These are phyloP conservation scores for Panicum miliaceum DNA, from an alignment of 176 grass and related monocot genomes.

Conservation along the genomic window DNA sequence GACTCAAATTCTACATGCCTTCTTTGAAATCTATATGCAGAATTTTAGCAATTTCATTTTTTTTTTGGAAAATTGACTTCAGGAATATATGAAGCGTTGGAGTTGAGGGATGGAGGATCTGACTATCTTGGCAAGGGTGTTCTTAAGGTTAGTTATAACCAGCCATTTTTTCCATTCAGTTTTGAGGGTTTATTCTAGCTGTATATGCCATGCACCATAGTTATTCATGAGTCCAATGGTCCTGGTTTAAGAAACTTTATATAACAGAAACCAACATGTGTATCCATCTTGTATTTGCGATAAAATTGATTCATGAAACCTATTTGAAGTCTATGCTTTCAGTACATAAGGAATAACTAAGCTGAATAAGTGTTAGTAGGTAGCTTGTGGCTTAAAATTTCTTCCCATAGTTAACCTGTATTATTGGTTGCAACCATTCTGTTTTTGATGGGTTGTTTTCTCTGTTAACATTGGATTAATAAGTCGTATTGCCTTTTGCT, in stretches of 20 bases:
- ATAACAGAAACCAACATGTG: background rate
- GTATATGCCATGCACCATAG: background rate
- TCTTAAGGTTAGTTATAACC: slow-evolving; percentile 63
- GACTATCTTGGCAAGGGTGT: slow-evolving; percentile 97
- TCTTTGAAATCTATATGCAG: background rate
- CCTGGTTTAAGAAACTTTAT: background rate
- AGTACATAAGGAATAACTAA: background rate
- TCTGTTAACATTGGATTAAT: background rate
- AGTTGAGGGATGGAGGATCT: slow-evolving; percentile 94
- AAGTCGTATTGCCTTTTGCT: background rate
- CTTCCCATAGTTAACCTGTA: background rate
- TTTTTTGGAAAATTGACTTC: background rate
- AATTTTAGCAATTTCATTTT: background rate
- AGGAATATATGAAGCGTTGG: slow-evolving; percentile 92
- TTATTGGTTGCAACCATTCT: background rate
- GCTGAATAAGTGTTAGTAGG: background rate
- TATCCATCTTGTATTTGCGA: background rate
- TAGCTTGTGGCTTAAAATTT: background rate
- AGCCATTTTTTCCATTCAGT: background rate
- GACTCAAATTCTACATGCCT: background rate
- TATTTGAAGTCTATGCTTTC: background rate
- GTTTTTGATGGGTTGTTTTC: background rate
- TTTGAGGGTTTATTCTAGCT: background rate
- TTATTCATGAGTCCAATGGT: background rate
- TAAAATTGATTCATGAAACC: background rate